A percentile compares a stretch with the other conserved stretches of the same genome.
These are phyloP conservation scores for bread wheat (Triticum aestivum) DNA, from an alignment of 176 grass and related monocot species.

Conservation along the genomic window IWGSC_CS_RefSeq_v2.1 NC_057807.1:692622636-692623135, in stretches of 20 bases:
- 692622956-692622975: conserved; percentile 13
- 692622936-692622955: conserved; percentile 37
- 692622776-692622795: not conserved
- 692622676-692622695: not conserved
- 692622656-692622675: not conserved
- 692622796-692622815: conserved; percentile 4
- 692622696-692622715: conserved; percentile 37
- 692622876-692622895: not conserved
- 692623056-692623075: not conserved
- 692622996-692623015: not conserved
- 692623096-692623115: not conserved
- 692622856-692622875: conserved; percentile 18
- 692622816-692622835: not conserved
- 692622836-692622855: conserved; percentile 32
- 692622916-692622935: not conserved
- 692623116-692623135: not conserved
- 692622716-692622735: conserved; percentile 28
- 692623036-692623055: too few species aligned
- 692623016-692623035: not conserved
- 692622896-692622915: conserved; percentile 21
- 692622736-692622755: conserved; percentile 14
- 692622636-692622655: not conserved
- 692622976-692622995: not conserved
- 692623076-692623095: not conserved
- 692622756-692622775: not conserved